A percentile compares a stretch with the other conserved stretches of the same genome.
These are phyloP conservation scores for Metarhizium humberi DNA, from an alignment of 2,329 filamentous ascomycete genomes.

Conservation along the genomic window DNA sequence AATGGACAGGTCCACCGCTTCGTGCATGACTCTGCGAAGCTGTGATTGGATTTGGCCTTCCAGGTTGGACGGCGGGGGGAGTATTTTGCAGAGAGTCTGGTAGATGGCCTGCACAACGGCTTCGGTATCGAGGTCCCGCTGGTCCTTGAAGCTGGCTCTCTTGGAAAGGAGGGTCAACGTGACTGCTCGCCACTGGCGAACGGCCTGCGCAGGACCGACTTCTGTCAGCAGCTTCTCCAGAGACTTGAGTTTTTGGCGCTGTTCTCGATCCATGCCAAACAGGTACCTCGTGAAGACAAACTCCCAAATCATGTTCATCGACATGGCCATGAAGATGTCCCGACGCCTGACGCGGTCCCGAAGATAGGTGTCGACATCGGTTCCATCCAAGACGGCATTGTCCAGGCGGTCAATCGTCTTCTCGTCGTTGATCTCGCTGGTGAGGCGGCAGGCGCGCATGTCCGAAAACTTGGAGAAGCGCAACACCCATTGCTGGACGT, in stretches of 20 bases:
- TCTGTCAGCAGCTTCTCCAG: slow-evolving; percentile 87
- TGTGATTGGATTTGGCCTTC: slow-evolving; percentile 75
- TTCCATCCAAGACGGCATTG: slow-evolving; percentile 87
- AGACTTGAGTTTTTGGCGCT: slow-evolving; percentile 92
- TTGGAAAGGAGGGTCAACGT: slow-evolving; percentile 83
- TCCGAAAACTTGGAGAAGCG: slow-evolving; percentile 98
- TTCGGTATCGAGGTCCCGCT: slow-evolving; percentile 84
- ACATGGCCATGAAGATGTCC: slow-evolving; percentile 96
- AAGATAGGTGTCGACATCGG: slow-evolving; percentile 82
- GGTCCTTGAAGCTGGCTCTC: slow-evolving; percentile 68
- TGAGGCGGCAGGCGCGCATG: slow-evolving; percentile 75
- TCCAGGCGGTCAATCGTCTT: slow-evolving; percentile 91
- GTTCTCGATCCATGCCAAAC: slow-evolving; percentile 97
- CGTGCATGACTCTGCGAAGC: slow-evolving; percentile 75
- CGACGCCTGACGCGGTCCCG: slow-evolving; percentile 78
- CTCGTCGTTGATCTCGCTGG: slow-evolving; percentile 78
- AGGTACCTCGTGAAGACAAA: slow-evolving; percentile 96
- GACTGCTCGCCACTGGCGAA: slow-evolving; percentile 93
- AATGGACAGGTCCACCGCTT: slow-evolving; percentile 83
- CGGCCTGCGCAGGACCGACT: slow-evolving; percentile 78
- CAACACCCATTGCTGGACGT: slow-evolving; percentile 95
- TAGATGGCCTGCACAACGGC: slow-evolving; percentile 85
- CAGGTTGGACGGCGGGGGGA: slow-evolving; percentile 76
- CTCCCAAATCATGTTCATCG: slow-evolving; percentile 99
- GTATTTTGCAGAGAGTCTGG: slow-evolving; percentile 69